Evolutionary conservation across 306 rosid species (phyloP).

Genomic region (Glycine latifolia): DNA sequence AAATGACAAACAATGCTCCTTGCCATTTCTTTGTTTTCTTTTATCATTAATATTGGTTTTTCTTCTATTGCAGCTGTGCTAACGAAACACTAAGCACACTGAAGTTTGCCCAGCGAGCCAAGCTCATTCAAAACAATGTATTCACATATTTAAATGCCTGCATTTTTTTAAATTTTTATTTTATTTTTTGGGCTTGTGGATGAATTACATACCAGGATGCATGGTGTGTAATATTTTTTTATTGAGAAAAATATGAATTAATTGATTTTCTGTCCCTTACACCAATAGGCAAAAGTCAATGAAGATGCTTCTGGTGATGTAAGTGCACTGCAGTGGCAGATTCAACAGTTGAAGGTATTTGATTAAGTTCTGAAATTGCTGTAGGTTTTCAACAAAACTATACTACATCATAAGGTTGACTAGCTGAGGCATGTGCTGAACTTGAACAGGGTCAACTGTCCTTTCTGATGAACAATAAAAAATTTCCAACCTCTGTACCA

Average conservation of each 20-base stretch:
- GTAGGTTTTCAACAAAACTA: constrained; percentile 32
- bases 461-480: constrained; percentile 64
- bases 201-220: constrained; percentile 12
- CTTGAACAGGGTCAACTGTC: constrained; percentile 77
- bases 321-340: constrained; percentile 86
- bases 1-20: constrained; percentile 7
- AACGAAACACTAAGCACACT: constrained; percentile 94
- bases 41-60: constrained; percentile 39
- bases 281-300: constrained; percentile 84
- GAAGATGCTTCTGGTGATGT: constrained; percentile 94
- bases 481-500: constrained; percentile 49
- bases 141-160: constrained; percentile 33
- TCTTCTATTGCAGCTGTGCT: constrained; percentile 73
- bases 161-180: background rate
- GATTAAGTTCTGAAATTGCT: constrained; percentile 41
- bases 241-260: constrained; percentile 28
- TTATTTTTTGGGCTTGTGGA: background rate
- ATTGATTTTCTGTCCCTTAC: constrained; percentile 37
- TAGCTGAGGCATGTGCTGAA: constrained; percentile 44
- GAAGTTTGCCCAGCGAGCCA: constrained; percentile 99
- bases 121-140: constrained; percentile 97
- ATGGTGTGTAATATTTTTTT: background rate
- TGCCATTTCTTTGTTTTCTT: constrained; percentile 31
- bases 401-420: constrained; percentile 45
- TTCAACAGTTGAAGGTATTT: constrained; percentile 85